A percentile compares a stretch with the other conserved stretches of the same genome.
These are phyloP conservation scores for Stevia rebaudiana DNA, from an alignment of 140 eudicot genomes.

Conservation along the genomic window DNA sequence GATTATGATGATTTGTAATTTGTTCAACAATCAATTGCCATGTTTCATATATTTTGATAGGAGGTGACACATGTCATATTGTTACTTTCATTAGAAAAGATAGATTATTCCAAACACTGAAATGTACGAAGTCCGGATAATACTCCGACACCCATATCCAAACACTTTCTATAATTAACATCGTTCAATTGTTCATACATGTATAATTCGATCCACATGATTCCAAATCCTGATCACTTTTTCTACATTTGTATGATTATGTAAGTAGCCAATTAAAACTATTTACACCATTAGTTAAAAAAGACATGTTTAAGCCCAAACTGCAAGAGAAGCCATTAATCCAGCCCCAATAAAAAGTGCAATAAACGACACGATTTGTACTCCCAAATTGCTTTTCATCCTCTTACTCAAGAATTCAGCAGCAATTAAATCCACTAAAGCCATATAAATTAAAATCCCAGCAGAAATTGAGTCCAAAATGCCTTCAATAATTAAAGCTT, in stretches of 20 bases:
- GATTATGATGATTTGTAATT: no score
- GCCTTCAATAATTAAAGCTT: constrained; percentile 70
- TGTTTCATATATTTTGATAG: no score
- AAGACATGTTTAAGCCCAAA: constrained; percentile 45
- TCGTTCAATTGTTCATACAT: not conserved
- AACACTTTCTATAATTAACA: no score
- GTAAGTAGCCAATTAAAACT: not conserved
- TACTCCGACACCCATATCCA: no score
- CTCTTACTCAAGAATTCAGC: constrained; percentile 88
- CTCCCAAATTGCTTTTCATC: constrained; percentile 66
- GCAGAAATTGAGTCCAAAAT: constrained; percentile 73
- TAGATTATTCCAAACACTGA: no score
- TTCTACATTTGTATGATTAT: not conserved
- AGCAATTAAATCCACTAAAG: constrained; percentile 82
- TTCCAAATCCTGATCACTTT: not conserved
- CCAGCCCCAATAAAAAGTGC: constrained; percentile 70
- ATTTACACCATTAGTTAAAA: not conserved
- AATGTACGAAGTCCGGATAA: no score
- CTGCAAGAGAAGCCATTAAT: constrained; percentile 70
- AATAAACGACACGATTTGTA: constrained; percentile 59
- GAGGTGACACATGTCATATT: no score
- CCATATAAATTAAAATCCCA: constrained; percentile 76
- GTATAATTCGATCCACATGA: not conserved
- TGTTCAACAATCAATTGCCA: no score
- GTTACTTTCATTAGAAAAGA: no score